A percentile compares a stretch with the other conserved stretches of the same genome.
These are phyloP conservation scores for Aphanomyces astaci DNA, from an alignment of 352 stramenopile genomes.

Conservation along the genomic window DNA sequence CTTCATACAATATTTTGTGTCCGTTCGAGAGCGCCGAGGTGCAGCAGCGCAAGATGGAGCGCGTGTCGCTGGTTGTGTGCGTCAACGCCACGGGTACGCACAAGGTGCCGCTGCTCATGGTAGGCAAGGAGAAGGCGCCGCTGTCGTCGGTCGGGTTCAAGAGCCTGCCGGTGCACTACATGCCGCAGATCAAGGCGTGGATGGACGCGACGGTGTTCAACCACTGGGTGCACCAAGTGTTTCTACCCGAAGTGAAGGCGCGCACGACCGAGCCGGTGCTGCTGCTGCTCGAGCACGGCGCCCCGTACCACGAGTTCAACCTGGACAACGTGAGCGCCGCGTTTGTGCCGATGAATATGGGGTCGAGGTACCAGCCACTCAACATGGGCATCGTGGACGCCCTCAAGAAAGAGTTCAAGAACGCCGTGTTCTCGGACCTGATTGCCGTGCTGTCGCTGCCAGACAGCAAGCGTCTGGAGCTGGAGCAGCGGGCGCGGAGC, in stretches of 20 bases:
- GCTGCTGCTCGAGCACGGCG: constrained; percentile 40
- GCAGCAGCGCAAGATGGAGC: constrained; percentile 29
- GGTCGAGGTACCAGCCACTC: constrained; percentile 29
- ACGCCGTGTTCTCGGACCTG: constrained; percentile 39
- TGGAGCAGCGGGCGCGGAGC: constrained; percentile 37
- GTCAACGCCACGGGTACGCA: constrained; percentile 44
- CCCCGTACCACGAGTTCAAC: constrained; percentile 32
- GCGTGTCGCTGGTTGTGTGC: constrained; percentile 42
- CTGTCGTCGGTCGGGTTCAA: constrained; percentile 21
- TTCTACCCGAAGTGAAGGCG: constrained; percentile 37
- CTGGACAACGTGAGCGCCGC: constrained; percentile 33
- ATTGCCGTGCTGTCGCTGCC: constrained; percentile 36
- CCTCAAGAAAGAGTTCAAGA: constrained; percentile 48
- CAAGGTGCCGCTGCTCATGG: constrained; percentile 44
- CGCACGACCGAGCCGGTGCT: constrained; percentile 39
- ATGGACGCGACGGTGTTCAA: constrained; percentile 44
- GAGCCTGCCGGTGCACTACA: constrained; percentile 28
- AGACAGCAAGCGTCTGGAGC: constrained; percentile 36
- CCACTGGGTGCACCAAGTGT: constrained; percentile 44
- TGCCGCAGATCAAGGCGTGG: constrained; percentile 45
- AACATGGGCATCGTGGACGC: constrained; percentile 36
- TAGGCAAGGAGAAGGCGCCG: constrained; percentile 38
- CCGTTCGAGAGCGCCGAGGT: neutral
- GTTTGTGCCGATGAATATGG: constrained; percentile 33
- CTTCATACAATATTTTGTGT: constrained; percentile 24